Conservation (phyloP, 305 asterid species). For the Fraxinus paxiana region DNA sequence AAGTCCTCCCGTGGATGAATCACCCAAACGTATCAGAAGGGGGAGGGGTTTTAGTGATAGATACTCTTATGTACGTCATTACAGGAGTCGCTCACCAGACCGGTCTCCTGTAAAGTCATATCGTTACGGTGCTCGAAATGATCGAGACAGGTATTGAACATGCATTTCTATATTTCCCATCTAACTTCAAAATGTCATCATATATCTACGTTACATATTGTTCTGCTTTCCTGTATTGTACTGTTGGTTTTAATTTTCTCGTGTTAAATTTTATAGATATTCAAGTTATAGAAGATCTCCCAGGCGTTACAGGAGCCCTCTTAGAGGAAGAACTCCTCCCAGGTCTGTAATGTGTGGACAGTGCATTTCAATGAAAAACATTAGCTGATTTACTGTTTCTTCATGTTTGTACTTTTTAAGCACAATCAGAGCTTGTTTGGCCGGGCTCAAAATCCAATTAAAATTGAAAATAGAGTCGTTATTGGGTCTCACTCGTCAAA, state of each 20-base stretch:
- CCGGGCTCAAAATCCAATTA: too few relatives aligned
- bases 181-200: not conserved
- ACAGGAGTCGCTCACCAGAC: conserved; percentile 81
- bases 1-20: conserved; percentile 77
- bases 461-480: too few relatives aligned
- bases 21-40: conserved; percentile 84
- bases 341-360: conserved; percentile 33
- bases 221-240: not conserved
- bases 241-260: not conserved
- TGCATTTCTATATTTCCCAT: not conserved
- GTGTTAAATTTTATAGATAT: conserved; percentile 39
- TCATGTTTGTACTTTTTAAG: not conserved
- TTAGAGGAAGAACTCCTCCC: conserved; percentile 83
- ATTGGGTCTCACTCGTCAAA: too few relatives aligned
- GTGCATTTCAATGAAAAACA: not conserved
- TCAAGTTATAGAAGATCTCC: conserved; percentile 83
- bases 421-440: not conserved
- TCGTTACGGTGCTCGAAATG: conserved; percentile 68
- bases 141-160: conserved; percentile 61
- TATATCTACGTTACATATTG: not conserved
- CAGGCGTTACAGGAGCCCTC: conserved; percentile 92
- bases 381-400: not conserved
- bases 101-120: conserved; percentile 73
- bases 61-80: conserved; percentile 67
- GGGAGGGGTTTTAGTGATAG: conserved; percentile 97